phyloP scores from a whole-genome alignment of 805 yeast species.

The Yamadazyma olivae region DNA sequence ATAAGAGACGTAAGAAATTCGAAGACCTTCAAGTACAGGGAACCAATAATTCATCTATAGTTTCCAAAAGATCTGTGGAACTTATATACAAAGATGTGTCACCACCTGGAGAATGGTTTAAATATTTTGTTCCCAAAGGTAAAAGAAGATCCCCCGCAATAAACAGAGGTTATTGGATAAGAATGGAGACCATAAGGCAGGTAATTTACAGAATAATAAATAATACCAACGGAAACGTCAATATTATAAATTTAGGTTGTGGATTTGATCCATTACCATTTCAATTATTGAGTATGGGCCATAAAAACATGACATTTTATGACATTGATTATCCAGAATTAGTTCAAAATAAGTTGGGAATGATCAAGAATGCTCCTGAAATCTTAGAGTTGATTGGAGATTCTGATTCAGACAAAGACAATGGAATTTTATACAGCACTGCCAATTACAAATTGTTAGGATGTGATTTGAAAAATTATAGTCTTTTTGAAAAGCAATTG shows the following conservation, averaged over 20 bases:
- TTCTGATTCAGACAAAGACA: conserved; percentile 2
- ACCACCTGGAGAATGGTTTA: conserved; percentile 51
- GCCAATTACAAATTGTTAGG: conserved; percentile 55
- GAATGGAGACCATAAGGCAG: conserved; percentile 66
- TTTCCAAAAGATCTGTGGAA: conserved; percentile 79
- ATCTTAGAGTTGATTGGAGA: conserved; percentile 45
- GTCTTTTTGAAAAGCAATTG: conserved; percentile 26
- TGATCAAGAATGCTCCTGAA: conserved; percentile 49
- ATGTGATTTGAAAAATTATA: conserved; percentile 58
- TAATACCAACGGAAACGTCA: conserved; percentile 10
- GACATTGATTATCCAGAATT: conserved; percentile 79
- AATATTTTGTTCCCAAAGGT: conserved; percentile 62
- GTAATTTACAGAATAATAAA: conserved; percentile 47
- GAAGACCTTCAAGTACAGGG: conserved; percentile 76
- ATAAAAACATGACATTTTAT: conserved; percentile 38
- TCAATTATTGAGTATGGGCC: conserved; percentile 37
- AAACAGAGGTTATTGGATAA: conserved; percentile 79
- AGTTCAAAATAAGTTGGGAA: conserved; percentile 49
- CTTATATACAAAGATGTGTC: conserved; percentile 43
- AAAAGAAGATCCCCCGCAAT: conserved; percentile 76
- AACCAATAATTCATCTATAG: conserved; percentile 80
- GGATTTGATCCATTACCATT: conserved; percentile 56
- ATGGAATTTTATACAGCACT: conserved; percentile 24
- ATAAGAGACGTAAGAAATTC: conserved; percentile 43
- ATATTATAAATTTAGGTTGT: conserved; percentile 71